Percentiles rank a stretch among this genome's conserved stretches.
Conservation (phyloP, 352 stramenopile genomes). For the Thraustotheca clavata region DNA sequence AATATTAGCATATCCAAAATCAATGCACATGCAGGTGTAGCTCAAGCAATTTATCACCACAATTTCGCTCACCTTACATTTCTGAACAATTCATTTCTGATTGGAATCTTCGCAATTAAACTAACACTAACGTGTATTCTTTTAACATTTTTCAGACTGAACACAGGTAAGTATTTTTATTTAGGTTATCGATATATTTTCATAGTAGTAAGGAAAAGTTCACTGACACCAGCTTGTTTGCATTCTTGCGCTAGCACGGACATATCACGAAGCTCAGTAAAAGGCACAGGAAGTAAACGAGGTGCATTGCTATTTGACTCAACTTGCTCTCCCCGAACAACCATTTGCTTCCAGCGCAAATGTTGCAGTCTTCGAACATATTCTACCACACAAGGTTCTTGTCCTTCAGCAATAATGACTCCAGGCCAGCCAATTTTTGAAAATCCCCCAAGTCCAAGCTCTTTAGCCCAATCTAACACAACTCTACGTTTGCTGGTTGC, state of each 20-base stretch:
- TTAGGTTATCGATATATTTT: slow-evolving; percentile 47
- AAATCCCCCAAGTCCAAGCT: slow-evolving; percentile 55
- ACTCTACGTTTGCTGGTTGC: slow-evolving; percentile 56
- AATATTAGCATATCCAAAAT: too few species aligned
- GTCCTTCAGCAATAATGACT: slow-evolving; percentile 63
- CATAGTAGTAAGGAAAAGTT: slow-evolving; percentile 72
- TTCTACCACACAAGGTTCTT: slow-evolving; percentile 41
- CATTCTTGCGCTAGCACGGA: slow-evolving; percentile 45
- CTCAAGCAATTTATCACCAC: too few species aligned
- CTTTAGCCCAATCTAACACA: slow-evolving; percentile 57
- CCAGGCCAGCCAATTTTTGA: slow-evolving; percentile 80
- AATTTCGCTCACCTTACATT: too few species aligned
- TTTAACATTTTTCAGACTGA: too few species aligned
- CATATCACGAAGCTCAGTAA: slow-evolving; percentile 63
- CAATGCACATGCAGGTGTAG: too few species aligned
- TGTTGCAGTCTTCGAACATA: slow-evolving; percentile 68
- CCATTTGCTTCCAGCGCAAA: slow-evolving; percentile 74
- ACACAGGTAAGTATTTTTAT: slow-evolving; percentile 11
- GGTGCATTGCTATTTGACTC: slow-evolving; percentile 28
- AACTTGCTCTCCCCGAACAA: slow-evolving; percentile 63
- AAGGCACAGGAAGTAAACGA: slow-evolving; percentile 32
- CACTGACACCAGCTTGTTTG: slow-evolving; percentile 36
- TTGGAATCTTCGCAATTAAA: too few species aligned
- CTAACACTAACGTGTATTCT: too few species aligned
- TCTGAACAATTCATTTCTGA: too few species aligned